These are phyloP conservation scores for Sarocladium brachiariae DNA, from an alignment of 2,329 filamentous ascomycete species.

Conservation along the genomic window DNA sequence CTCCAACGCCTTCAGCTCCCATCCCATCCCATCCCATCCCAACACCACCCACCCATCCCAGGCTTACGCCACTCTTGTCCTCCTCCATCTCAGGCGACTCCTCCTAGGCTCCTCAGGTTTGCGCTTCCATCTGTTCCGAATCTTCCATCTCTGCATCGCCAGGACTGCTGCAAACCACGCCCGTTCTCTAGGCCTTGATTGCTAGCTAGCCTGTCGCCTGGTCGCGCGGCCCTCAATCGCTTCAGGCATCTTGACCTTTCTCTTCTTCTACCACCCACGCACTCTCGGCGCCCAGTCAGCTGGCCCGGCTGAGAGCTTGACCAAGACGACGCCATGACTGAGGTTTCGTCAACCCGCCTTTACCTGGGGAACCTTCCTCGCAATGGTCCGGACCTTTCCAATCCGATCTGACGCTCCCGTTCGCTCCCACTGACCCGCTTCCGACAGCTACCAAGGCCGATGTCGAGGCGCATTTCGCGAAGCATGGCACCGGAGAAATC, in stretches of 20 bases:
- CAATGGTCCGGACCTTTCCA: constrained; percentile 58
- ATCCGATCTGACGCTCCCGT: constrained; percentile 14
- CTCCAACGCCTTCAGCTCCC: constrained; percentile 9
- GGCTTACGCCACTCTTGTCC: constrained; percentile 3
- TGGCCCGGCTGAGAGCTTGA: constrained; percentile 1
- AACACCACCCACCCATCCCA: constrained; percentile 3
- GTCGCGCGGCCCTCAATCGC: constrained; percentile 4
- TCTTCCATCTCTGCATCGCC: background rate
- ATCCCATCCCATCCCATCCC: background rate
- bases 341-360: constrained; percentile 90
- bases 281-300: background rate
- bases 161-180: background rate
- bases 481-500: constrained; percentile 94
- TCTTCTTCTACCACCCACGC: background rate
- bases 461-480: constrained; percentile 91
- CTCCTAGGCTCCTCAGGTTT: background rate
- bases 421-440: constrained; percentile 38
- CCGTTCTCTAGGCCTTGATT: background rate
- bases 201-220: background rate
- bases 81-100: constrained; percentile 9
- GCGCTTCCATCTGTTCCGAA: constrained; percentile 2
- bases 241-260: background rate
- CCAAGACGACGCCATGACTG: constrained; percentile 54
- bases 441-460: constrained; percentile 87
- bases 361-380: constrained; percentile 97